Evolutionary conservation across 768 basidiomycete genomes (phyloP), one percentile per base, ranked within the genome.

Genomic region (Daedaleopsis nitida): DNA sequence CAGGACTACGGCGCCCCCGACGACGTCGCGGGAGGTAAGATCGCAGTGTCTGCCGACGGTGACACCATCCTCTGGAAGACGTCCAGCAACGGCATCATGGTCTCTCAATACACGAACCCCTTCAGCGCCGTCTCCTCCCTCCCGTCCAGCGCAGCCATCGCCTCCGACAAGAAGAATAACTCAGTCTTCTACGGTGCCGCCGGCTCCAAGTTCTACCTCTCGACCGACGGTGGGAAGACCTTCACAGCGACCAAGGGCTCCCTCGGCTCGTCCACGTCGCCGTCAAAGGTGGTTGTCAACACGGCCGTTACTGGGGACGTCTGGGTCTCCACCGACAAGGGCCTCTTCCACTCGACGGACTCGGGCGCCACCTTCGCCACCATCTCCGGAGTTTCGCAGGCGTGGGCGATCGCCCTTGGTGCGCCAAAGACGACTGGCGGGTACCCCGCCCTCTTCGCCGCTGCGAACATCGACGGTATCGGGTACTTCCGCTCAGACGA

Each of bases 311-410:
- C 81, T 4, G 86, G 85, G 10, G 86, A 88, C 67, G 75, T 88
- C 35, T 88, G 86, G 85, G 84, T 87, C 1, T 85, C 84, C 1
- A 82, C 85, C 2, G 83, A 85, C 69, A 77, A 72, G 78, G 78
- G 78, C 21, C 72, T 87, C 27, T 86, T 82, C 80, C 84, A 85
- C 69, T 82, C 83, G 1, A 83, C 81, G 13, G 73, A 86, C 70
- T 75, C 68, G 16, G 85, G 86, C 0, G 67, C 78, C 0, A 74
- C 80, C 3, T 85, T 86, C 70, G 74, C 75, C n/a, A 66, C 79
- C 7, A 69, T 86, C 48, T 65, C 80, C 16, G 81, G 80, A 1
- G 71, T 84, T 44, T 74, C 75, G 7, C 73, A 80, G 62, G 84
- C 84, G 1, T 87, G 84, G 84, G 80, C 79, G 9, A 80, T 86